Conservation (phyloP, 106 monocot species). For the Acanthochlamys bracteata region DNA sequence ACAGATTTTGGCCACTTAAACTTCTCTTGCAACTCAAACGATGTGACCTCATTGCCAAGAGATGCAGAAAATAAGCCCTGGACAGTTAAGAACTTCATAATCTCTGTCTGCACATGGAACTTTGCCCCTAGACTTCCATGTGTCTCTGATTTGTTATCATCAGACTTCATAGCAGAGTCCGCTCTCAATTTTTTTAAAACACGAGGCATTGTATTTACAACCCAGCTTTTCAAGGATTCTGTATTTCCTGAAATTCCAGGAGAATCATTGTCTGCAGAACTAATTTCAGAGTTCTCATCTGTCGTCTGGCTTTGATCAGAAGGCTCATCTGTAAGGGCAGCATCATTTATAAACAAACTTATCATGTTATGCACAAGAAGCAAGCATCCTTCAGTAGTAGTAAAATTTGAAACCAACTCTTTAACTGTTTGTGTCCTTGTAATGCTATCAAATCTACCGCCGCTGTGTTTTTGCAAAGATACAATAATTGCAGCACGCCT, state of each 20-base stretch:
- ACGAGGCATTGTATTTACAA: constrained; percentile 69
- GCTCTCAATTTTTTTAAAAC: constrained; percentile 69
- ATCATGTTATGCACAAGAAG: constrained; percentile 62
- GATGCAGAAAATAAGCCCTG: constrained; percentile 96
- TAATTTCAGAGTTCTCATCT: constrained; percentile 83
- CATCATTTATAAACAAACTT: constrained; percentile 77
- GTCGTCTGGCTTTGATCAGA: constrained; percentile 93
- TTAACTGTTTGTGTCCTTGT: constrained; percentile 68
- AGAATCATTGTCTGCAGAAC: constrained; percentile 39
- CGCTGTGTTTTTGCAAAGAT: constrained; percentile 70
- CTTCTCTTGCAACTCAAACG: constrained; percentile 93
- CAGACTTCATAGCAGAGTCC: constrained; percentile 20
- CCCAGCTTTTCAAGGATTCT: constrained; percentile 71
- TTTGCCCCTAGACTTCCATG: constrained; percentile 45
- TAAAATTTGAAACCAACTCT: constrained; percentile 44
- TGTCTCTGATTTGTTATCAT: constrained; percentile 16
- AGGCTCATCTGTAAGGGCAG: constrained; percentile 55
- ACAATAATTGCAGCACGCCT: constrained; percentile 48
- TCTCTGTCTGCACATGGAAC: constrained; percentile 60
- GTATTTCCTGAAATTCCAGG: constrained; percentile 28
- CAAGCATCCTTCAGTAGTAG: constrained; percentile 41
- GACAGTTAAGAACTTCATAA: constrained; percentile 87
- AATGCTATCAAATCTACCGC: constrained; percentile 80
- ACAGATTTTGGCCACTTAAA: constrained; percentile 91
- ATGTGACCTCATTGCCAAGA: constrained; percentile 85